Percentiles rank a stretch among this genome's conserved stretches.
Evolutionary conservation across 495 filamentous ascomycete genomes (phyloP).

Genomic region (Amphirosellinia nigrospora): DNA sequence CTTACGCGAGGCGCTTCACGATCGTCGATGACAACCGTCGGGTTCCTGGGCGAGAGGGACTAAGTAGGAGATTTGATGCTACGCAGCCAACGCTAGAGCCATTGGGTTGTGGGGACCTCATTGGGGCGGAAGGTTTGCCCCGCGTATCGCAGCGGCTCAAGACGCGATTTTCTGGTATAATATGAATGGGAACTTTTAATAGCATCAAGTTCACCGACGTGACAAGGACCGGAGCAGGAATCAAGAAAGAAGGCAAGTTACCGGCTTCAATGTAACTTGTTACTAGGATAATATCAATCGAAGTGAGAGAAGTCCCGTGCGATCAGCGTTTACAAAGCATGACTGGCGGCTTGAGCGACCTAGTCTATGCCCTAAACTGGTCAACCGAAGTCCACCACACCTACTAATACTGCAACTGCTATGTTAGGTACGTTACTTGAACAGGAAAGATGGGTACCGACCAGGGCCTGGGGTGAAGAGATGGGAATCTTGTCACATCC

Average conservation of each 20-base stretch:
- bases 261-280: neutral
- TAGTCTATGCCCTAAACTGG: neutral
- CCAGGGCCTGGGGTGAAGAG: neutral
- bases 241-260: neutral
- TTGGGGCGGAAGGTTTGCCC: slow-evolving; percentile 17
- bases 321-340: slow-evolving; percentile 18
- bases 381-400: neutral
- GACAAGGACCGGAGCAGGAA: neutral
- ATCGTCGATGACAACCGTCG: slow-evolving; percentile 20
- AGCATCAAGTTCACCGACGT: neutral
- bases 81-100: slow-evolving; percentile 13
- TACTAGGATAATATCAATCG: neutral
- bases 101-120: slow-evolving; percentile 16
- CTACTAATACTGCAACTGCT: neutral
- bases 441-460: slow-evolving; percentile 1
- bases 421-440: neutral
- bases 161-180: neutral
- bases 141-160: neutral
- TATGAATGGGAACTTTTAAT: neutral
- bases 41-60: neutral
- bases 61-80: slow-evolving; percentile 12
- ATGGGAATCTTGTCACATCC: slow-evolving; percentile 19
- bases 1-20: slow-evolving; percentile 1
- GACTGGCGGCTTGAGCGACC: neutral
- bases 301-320: neutral